A percentile compares a stretch with the other conserved stretches of the same genome.
phyloP scores from a whole-genome alignment of 306 rosid genomes.

The Elaeagnus macrophylla region DNA sequence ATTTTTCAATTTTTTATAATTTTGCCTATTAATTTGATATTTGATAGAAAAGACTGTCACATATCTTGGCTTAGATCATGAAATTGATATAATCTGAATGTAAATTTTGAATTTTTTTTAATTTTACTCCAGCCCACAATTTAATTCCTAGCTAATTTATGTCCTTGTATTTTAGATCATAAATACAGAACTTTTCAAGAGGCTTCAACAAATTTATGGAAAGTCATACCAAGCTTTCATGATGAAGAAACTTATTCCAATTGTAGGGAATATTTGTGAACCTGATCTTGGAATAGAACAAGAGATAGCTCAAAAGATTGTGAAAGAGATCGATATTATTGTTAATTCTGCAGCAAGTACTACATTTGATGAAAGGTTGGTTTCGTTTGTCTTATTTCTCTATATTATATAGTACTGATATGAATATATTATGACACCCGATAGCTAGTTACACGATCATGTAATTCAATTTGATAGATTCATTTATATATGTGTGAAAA shows the following conservation, averaged over 20 bases:
- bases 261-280: constrained; percentile 70
- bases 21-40: too few species aligned
- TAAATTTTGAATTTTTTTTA: too few species aligned
- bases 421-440: neutral
- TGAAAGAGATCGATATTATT: constrained; percentile 70
- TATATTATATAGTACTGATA: constrained; percentile 66
- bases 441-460: neutral
- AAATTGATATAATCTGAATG: too few species aligned
- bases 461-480: too few species aligned
- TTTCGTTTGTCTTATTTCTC: constrained; percentile 89
- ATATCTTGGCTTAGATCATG: too few species aligned
- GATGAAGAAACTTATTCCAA: constrained; percentile 83
- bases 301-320: constrained; percentile 33
- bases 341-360: constrained; percentile 94
- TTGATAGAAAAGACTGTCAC: too few species aligned
- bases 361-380: constrained; percentile 88
- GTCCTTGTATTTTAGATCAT: constrained; percentile 43
- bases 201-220: constrained; percentile 72
- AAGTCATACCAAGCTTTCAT: constrained; percentile 68
- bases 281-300: constrained; percentile 66
- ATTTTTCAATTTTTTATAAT: too few species aligned
- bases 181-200: constrained; percentile 70
- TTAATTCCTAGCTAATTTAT: constrained; percentile 2
- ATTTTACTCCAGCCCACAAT: too few species aligned
- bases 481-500: neutral